These are phyloP conservation scores for Mucor ambiguus DNA, from an alignment of 371 early-diverging fungal species.

Conservation along the genomic window DNA sequence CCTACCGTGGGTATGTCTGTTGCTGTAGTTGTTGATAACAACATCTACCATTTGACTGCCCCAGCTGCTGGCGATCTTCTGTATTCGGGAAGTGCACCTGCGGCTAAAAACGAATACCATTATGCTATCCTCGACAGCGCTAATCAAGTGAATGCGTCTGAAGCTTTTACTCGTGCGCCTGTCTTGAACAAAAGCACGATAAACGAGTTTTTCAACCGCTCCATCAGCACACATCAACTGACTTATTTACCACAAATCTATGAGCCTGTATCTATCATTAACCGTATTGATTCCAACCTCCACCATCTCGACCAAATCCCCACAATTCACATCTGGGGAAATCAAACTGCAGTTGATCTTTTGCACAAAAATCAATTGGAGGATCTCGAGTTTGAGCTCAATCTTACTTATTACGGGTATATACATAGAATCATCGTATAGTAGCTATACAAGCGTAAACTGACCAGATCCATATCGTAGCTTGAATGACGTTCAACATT, in stretches of 20 bases:
- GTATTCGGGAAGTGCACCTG: conserved; percentile 22
- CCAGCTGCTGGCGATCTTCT: not conserved
- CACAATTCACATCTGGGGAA: conserved; percentile 18
- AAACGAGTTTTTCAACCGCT: conserved; percentile 29
- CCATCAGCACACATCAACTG: conserved; percentile 5
- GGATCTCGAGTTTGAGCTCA: conserved; percentile 5
- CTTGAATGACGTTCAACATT: conserved; percentile 8
- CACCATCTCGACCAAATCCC: conserved; percentile 17
- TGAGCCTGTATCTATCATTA: conserved; percentile 2
- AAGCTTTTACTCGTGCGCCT: conserved; percentile 19
- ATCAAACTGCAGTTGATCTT: conserved; percentile 10
- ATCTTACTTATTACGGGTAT: conserved; percentile 7
- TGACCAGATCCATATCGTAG: conserved; percentile 8
- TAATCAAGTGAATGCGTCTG: conserved; percentile 9
- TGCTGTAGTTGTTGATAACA: conserved; percentile 17
- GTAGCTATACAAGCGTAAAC: not conserved
- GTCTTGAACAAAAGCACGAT: conserved; percentile 3
- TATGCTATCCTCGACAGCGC: conserved; percentile 13
- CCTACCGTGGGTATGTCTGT: not conserved
- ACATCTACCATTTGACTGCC: not conserved
- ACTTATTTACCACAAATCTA: conserved; percentile 11
- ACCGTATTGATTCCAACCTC: conserved; percentile 17
- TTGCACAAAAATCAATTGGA: conserved; percentile 9
- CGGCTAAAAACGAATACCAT: conserved; percentile 15
- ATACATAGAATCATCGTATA: no score